Evolutionary conservation across 257 asterid species (phyloP).

Genomic region (Gentiana straminea): DNA sequence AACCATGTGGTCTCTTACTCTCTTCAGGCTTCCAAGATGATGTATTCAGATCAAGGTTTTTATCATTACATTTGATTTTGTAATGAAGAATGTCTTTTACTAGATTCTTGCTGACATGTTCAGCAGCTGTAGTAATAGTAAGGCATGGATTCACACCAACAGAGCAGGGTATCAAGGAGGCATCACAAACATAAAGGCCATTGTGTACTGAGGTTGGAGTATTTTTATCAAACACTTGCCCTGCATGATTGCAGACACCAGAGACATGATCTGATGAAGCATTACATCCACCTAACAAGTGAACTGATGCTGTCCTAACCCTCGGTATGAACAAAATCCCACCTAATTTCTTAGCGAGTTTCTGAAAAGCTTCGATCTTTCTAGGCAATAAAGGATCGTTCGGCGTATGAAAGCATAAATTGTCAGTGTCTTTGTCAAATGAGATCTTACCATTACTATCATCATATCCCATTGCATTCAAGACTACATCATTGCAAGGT

Average conservation of each 20-base stretch:
- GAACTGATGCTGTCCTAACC: slow-evolving; percentile 41
- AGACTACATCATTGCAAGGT: slow-evolving; percentile 23
- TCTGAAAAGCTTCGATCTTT: slow-evolving; percentile 31
- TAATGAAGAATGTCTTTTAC: slow-evolving; percentile 17
- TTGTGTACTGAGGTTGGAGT: slow-evolving; percentile 12
- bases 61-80: slow-evolving; percentile 2
- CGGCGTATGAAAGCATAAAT: slow-evolving; percentile 28
- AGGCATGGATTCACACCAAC: slow-evolving; percentile 46
- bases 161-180: slow-evolving; percentile 49
- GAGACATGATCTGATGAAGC: slow-evolving; percentile 31
- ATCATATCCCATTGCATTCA: slow-evolving; percentile 43
- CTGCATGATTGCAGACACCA: slow-evolving; percentile 38
- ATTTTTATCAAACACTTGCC: slow-evolving; percentile 34
- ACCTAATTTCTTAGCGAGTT: slow-evolving; percentile 37
- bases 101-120: slow-evolving; percentile 29
- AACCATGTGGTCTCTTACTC: neutral
- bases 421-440: slow-evolving; percentile 20
- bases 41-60: slow-evolving; percentile 1
- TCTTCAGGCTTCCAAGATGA: slow-evolving; percentile 7
- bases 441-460: slow-evolving; percentile 26
- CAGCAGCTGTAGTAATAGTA: slow-evolving; percentile 42
- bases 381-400: slow-evolving; percentile 33
- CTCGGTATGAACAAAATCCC: slow-evolving; percentile 42
- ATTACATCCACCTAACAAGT: slow-evolving; percentile 46
- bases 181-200: slow-evolving; percentile 46